Percentiles rank a stretch among this genome's conserved stretches.
Evolutionary conservation across 2,329 filamentous ascomycete genomes (phyloP).

Genomic region (Lecanicillium sp.): DNA sequence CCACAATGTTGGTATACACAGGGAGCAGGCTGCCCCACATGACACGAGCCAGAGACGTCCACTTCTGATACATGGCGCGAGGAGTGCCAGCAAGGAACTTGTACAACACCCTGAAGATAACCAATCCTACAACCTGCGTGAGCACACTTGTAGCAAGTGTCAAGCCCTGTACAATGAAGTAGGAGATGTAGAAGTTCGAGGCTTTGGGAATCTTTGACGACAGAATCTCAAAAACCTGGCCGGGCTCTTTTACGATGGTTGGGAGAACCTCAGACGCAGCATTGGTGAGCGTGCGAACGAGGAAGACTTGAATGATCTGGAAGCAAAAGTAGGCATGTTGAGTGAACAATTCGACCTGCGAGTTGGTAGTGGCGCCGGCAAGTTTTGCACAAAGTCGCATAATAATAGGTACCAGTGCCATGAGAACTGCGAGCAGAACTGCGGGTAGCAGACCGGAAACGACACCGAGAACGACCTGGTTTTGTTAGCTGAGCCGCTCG

Average conservation of each 20-base stretch:
- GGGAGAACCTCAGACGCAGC: slow-evolving; percentile 65
- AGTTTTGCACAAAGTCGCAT: slow-evolving; percentile 66
- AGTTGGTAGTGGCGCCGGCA: slow-evolving; percentile 70
- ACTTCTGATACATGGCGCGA: slow-evolving; percentile 68
- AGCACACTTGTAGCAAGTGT: slow-evolving; percentile 67
- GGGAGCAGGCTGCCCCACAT: slow-evolving; percentile 75
- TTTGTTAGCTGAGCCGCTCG: no score
- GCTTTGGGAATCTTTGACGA: slow-evolving; percentile 70
- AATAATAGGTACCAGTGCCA: slow-evolving; percentile 66
- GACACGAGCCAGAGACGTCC: slow-evolving; percentile 58
- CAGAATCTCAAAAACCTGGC: slow-evolving; percentile 54
- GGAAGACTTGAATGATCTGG: slow-evolving; percentile 85
- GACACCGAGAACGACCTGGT: slow-evolving; percentile 63
- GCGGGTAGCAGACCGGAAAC: slow-evolving; percentile 78
- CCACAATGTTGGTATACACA: slow-evolving; percentile 64
- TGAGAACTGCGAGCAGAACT: slow-evolving; percentile 70
- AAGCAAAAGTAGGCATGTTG: slow-evolving; percentile 90
- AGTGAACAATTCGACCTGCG: slow-evolving; percentile 77
- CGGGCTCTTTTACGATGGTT: slow-evolving; percentile 56
- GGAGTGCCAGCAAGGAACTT: slow-evolving; percentile 70
- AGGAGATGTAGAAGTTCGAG: slow-evolving; percentile 89
- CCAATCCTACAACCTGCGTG: slow-evolving; percentile 57
- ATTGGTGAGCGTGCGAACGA: slow-evolving; percentile 76
- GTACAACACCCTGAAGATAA: slow-evolving; percentile 61
- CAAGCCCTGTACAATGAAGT: slow-evolving; percentile 80